Evolutionary conservation across 805 yeast species (phyloP).

Genomic region (Saturnispora quitensis): DNA sequence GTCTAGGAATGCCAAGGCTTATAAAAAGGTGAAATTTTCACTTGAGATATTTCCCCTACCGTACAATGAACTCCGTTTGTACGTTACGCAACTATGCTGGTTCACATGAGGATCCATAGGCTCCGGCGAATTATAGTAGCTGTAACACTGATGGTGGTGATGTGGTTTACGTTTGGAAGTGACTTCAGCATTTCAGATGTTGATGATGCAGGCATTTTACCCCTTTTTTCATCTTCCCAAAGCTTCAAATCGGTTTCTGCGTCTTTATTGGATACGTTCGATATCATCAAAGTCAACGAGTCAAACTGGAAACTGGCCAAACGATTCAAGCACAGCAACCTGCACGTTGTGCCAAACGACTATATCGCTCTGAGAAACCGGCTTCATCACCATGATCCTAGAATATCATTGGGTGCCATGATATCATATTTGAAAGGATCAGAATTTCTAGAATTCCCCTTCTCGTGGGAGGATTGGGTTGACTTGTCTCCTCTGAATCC

Average conservation of each 20-base stretch:
- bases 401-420: constrained; percentile 3
- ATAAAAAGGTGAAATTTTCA: background rate
- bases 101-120: background rate
- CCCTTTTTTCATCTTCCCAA: background rate
- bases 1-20: background rate
- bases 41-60: background rate
- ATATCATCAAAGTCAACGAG: background rate
- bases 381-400: constrained; percentile 7
- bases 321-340: background rate
- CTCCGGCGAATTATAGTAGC: background rate
- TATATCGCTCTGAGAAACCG: background rate
- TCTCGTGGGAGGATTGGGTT: constrained; percentile 50
- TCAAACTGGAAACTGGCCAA: constrained; percentile 2
- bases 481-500: constrained; percentile 35
- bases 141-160: background rate
- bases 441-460: constrained; percentile 18
- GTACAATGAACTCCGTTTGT: background rate
- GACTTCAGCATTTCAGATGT: background rate
- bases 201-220: background rate
- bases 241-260: background rate
- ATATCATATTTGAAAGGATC: background rate
- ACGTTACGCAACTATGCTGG: background rate
- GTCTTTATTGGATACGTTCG: background rate
- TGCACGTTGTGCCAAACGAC: background rate
- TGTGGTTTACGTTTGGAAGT: background rate